Conservation (phyloP, 2,329 filamentous ascomycete genomes). For the Ascochyta koolunga region DNA sequence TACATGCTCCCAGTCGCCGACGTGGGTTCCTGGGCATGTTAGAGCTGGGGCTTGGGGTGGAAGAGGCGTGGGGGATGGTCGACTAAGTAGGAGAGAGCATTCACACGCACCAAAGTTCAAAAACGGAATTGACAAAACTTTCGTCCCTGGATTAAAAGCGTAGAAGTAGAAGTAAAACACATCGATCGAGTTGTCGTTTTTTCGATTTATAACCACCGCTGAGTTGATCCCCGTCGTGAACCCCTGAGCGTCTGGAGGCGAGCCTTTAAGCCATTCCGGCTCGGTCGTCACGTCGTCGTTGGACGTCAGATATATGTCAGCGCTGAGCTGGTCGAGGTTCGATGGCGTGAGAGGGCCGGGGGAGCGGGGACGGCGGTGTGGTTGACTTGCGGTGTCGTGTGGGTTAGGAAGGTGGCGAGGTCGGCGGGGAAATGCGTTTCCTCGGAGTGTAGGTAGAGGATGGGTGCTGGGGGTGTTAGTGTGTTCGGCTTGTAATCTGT, state of each 20-base stretch:
- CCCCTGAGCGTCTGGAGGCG: constrained; percentile 57
- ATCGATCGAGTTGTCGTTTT: constrained; percentile 60
- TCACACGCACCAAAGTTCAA: constrained; percentile 55
- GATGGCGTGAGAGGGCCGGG: constrained; percentile 48
- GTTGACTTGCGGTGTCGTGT: constrained; percentile 50
- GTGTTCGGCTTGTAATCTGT: not conserved
- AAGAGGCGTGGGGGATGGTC: no score
- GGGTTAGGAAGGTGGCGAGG: constrained; percentile 48
- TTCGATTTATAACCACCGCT: constrained; percentile 64
- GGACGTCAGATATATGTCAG: constrained; percentile 54
- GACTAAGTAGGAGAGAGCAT: no score
- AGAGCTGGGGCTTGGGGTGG: no score
- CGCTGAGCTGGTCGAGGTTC: constrained; percentile 53
- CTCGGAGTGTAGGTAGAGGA: constrained; percentile 52
- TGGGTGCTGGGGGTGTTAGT: constrained; percentile 45
- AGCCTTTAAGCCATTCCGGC: constrained; percentile 57
- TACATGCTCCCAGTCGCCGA: constrained; percentile 72
- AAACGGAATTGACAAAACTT: constrained; percentile 48
- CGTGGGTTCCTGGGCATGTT: constrained; percentile 57
- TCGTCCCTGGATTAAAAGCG: constrained; percentile 62
- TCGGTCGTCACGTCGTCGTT: constrained; percentile 50
- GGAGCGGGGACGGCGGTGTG: constrained; percentile 43
- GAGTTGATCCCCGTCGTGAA: constrained; percentile 59
- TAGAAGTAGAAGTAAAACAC: constrained; percentile 70
- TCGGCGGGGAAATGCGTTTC: constrained; percentile 55